Evolutionary conservation across 441 rosid species (phyloP).

Genomic region (Pelargonium myrrhifolium): DNA sequence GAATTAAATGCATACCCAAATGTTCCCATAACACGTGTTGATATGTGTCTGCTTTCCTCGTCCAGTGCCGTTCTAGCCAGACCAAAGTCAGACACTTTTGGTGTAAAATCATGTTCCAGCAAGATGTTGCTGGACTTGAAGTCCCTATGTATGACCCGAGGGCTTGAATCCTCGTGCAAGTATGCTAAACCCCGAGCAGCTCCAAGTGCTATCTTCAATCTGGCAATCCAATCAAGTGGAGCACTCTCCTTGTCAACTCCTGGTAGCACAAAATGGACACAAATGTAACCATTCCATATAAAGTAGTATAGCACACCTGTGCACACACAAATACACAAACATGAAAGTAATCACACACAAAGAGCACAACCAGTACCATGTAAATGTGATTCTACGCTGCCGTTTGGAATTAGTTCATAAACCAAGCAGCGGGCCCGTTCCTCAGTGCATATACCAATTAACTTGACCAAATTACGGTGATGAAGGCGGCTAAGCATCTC

Average conservation of each 20-base stretch:
- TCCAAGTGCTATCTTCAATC: slow-evolving; percentile 88
- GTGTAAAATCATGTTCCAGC: slow-evolving; percentile 81
- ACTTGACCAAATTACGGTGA: slow-evolving; percentile 85
- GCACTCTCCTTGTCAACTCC: slow-evolving; percentile 67
- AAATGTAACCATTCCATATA: slow-evolving; percentile 8
- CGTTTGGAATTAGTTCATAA: slow-evolving; percentile 89
- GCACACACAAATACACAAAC: slow-evolving; percentile 2
- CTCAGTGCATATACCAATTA: slow-evolving; percentile 89
- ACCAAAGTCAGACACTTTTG: slow-evolving; percentile 94
- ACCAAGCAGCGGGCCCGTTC: slow-evolving; percentile 80
- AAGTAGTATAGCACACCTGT: not conserved
- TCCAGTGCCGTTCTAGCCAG: slow-evolving; percentile 88
- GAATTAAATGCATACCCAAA: slow-evolving; percentile 51
- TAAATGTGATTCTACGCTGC: slow-evolving; percentile 93
- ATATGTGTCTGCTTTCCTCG: slow-evolving; percentile 77
- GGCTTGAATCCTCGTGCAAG: slow-evolving; percentile 94
- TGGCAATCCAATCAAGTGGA: slow-evolving; percentile 76
- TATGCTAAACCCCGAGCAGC: slow-evolving; percentile 90
- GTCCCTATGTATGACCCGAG: slow-evolving; percentile 91
- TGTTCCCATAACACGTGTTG: slow-evolving; percentile 98
- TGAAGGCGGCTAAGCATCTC: slow-evolving; percentile 99
- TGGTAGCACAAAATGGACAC: slow-evolving; percentile 19
- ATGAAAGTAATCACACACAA: slow-evolving; percentile 3
- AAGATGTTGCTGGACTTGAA: slow-evolving; percentile 93
- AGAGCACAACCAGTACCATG: slow-evolving; percentile 47